Conservation (phyloP, 495 filamentous ascomycete genomes). For the Hypoxylon rickii region DNA sequence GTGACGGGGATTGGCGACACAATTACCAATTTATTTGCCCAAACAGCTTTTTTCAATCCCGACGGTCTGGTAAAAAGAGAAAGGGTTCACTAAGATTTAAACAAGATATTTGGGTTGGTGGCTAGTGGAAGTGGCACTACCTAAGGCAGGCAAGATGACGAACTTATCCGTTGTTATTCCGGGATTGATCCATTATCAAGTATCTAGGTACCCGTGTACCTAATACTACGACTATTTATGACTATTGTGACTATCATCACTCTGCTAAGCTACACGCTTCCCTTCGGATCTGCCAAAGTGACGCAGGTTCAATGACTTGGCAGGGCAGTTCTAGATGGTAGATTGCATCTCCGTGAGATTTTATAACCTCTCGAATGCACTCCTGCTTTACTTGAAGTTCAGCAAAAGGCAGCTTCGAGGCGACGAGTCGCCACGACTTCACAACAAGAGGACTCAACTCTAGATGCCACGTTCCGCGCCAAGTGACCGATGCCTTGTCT, state of each 20-base stretch:
- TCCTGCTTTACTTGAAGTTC: slow-evolving; percentile 8
- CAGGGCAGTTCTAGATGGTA: slow-evolving; percentile 10
- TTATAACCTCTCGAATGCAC: slow-evolving; percentile 5
- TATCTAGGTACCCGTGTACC: not conserved
- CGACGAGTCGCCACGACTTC: slow-evolving; percentile 16
- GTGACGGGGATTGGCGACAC: not conserved
- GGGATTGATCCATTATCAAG: no score
- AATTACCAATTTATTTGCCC: no score
- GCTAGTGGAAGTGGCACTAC: no score
- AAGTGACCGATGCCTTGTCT: slow-evolving; percentile 20
- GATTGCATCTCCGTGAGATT: slow-evolving; percentile 14
- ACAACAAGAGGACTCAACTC: slow-evolving; percentile 18
- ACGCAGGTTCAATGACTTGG: slow-evolving; percentile 17
- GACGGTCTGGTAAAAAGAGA: no score
- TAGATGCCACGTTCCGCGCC: slow-evolving; percentile 27
- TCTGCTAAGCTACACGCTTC: slow-evolving; percentile 8
- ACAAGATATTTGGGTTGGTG: no score
- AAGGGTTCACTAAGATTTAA: no score
- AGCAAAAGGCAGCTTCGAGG: slow-evolving; percentile 6
- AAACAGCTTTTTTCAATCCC: no score
- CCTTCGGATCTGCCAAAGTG: slow-evolving; percentile 24
- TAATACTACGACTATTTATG: not conserved
- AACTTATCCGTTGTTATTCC: no score
- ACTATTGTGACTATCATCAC: no score
- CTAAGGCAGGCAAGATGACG: no score